Evolutionary conservation across 108 stramenopile genomes (phyloP).

Genomic region (Pseudonitzschia multistriata): DNA sequence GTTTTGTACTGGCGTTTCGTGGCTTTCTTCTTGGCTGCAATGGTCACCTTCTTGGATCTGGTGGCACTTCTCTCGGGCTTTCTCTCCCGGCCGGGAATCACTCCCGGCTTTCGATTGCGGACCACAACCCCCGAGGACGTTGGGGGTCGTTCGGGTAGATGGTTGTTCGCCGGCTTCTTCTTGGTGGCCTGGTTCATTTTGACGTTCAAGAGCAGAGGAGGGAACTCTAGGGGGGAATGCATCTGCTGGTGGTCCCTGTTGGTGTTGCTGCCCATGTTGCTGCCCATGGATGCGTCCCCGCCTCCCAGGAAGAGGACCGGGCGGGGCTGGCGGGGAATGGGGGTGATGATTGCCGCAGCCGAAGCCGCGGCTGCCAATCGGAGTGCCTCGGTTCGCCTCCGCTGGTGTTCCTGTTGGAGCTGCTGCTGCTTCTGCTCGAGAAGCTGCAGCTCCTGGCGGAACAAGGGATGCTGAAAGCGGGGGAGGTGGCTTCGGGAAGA

Average conservation of each 20-base stretch:
- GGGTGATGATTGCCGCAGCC: not conserved
- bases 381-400: not conserved
- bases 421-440: not conserved
- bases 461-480: not conserved
- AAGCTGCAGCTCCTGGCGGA: not conserved
- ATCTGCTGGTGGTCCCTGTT: not conserved
- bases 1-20: not conserved
- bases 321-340: not conserved
- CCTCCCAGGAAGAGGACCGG: not conserved
- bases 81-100: not conserved
- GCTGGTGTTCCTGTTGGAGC: not conserved
- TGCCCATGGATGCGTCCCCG: not conserved
- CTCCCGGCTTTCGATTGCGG: not conserved
- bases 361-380: not conserved
- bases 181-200: not conserved
- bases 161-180: not conserved
- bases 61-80: not conserved
- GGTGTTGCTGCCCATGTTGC: not conserved
- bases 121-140: not conserved
- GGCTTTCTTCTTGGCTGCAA: not conserved
- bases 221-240: not conserved
- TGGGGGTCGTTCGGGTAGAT: not conserved
- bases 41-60: not conserved
- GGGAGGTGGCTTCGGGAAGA: not conserved
- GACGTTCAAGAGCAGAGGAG: slow-evolving; percentile 7